Evolutionary conservation across 305 asterid species (phyloP).

Genomic region (Coffea humblotiana): DNA sequence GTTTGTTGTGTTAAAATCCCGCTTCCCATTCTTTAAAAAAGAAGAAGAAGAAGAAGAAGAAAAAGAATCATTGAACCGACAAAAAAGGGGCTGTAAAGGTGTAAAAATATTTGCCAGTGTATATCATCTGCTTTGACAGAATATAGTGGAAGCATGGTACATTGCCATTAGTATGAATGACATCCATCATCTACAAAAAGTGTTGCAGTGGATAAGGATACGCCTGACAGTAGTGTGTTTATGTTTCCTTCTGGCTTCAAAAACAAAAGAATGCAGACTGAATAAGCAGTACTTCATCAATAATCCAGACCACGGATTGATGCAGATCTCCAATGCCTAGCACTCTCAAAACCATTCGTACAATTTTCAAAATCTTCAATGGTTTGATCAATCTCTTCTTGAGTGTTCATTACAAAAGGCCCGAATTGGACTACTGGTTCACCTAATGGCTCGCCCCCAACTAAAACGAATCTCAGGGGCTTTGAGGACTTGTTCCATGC

Average conservation of each 20-base stretch:
- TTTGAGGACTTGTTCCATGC: conserved; percentile 68
- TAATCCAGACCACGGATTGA: conserved; percentile 25
- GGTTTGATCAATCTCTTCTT: conserved; percentile 72
- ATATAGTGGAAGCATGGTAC: conserved; percentile 11
- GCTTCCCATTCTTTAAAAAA: not conserved
- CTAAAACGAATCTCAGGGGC: conserved; percentile 51
- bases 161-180: not conserved
- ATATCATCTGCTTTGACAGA: not conserved
- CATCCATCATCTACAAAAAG: not conserved
- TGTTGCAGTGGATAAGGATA: conserved; percentile 8
- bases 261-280: not conserved
- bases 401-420: conserved; percentile 88
- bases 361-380: conserved; percentile 67
- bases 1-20: not conserved
- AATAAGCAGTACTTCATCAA: not conserved
- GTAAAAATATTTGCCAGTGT: not conserved
- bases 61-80: not conserved
- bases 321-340: conserved; percentile 76
- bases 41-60: too few species aligned
- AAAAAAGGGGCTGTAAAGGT: not conserved
- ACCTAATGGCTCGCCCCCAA: conserved; percentile 81
- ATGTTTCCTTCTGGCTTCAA: conserved; percentile 2
- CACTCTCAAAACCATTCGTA: conserved; percentile 85
- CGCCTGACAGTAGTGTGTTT: not conserved
- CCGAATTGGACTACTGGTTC: conserved; percentile 84